Evolutionary conservation across 768 basidiomycete genomes (phyloP).

Genomic region (Gautieria morchelliformis): DNA sequence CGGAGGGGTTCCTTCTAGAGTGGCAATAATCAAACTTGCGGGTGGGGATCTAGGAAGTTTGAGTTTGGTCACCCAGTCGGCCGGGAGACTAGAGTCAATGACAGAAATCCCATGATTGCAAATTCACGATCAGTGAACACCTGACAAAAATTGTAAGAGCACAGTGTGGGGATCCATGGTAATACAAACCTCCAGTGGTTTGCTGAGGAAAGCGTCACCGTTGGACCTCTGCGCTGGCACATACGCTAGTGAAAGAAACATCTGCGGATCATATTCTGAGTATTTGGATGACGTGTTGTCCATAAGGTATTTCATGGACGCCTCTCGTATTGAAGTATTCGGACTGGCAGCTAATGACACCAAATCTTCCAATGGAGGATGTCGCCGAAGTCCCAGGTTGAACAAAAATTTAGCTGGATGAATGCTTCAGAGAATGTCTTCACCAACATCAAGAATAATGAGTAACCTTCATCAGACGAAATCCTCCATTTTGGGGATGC

Average conservation of each 20-base stretch:
- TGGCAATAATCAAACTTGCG: constrained; percentile 43
- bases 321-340: constrained; percentile 38
- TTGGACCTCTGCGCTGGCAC: constrained; percentile 61
- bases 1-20: constrained; percentile 55
- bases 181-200: constrained; percentile 49
- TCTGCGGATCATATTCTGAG: constrained; percentile 42
- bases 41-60: constrained; percentile 65
- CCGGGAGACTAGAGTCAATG: constrained; percentile 41
- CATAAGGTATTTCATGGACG: constrained; percentile 74
- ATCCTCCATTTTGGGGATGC: constrained; percentile 65
- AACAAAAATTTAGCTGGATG: constrained; percentile 69
- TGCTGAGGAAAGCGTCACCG: constrained; percentile 41
- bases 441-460: background rate
- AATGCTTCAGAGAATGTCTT: background rate
- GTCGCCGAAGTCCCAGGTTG: constrained; percentile 55
- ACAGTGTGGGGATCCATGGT: background rate
- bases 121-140: constrained; percentile 64
- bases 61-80: constrained; percentile 51
- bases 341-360: constrained; percentile 58
- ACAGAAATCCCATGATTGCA: constrained; percentile 70
- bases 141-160: constrained; percentile 26
- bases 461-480: constrained; percentile 77
- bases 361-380: constrained; percentile 57
- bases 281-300: constrained; percentile 62
- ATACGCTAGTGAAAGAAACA: constrained; percentile 55